phyloP scores from a whole-genome alignment of 2,329 filamentous ascomycete species.

The Fusarium floridanum region DNA sequence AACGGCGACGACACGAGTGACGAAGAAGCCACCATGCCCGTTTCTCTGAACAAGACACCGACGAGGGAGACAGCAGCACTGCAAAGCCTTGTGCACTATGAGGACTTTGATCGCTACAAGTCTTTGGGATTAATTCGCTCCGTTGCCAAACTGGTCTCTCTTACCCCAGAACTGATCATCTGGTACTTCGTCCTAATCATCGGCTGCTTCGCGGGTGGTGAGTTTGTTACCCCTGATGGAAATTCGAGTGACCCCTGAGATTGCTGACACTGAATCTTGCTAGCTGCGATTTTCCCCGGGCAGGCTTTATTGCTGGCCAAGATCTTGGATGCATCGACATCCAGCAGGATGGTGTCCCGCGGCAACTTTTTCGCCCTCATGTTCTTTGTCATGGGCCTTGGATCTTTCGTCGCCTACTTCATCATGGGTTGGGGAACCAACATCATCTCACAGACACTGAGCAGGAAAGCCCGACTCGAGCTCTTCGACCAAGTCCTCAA shows the following conservation, averaged over 20 bases:
- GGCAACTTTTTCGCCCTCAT: conserved; percentile 64
- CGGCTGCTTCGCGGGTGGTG: neutral
- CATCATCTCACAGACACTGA: conserved; percentile 2
- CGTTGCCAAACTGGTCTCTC: neutral
- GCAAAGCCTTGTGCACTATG: neutral
- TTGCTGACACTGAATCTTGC: neutral
- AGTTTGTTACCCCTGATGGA: neutral
- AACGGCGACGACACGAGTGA: neutral
- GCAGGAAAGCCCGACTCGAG: neutral
- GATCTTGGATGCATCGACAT: conserved; percentile 41
- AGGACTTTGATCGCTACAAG: neutral
- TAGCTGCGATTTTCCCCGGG: neutral
- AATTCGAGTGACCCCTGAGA: neutral
- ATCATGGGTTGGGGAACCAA: conserved; percentile 12
- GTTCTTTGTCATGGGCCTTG: conserved; percentile 62
- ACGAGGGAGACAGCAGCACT: neutral
- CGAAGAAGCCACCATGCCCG: neutral
- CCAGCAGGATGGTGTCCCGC: conserved; percentile 21
- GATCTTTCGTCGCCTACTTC: conserved; percentile 54
- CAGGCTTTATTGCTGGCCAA: neutral
- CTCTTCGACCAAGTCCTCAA: conserved; percentile 41
- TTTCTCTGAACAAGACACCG: neutral
- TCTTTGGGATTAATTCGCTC: neutral
- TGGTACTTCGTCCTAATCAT: neutral
- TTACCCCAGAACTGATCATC: neutral